These are phyloP conservation scores for Thermochaetoides thermophila DNA, from an alignment of 495 filamentous ascomycete genomes.

Conservation along the genomic window DNA sequence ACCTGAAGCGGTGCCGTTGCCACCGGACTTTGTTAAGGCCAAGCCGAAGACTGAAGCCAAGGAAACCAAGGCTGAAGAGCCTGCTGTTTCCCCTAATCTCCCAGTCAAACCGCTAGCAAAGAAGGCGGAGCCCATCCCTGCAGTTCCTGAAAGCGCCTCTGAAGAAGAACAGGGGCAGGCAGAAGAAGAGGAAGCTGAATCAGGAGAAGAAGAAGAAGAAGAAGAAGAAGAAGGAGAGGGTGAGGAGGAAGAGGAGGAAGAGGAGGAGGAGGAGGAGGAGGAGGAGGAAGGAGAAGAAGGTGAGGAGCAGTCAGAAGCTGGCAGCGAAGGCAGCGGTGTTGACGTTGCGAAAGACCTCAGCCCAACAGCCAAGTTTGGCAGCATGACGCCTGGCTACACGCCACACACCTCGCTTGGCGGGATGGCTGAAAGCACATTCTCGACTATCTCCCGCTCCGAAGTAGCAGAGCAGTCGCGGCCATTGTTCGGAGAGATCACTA, in stretches of 20 bases:
- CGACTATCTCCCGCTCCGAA: constrained; percentile 32
- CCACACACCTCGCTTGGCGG: constrained; percentile 54
- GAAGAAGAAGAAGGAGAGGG: constrained; percentile 21
- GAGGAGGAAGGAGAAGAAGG: constrained; percentile 22
- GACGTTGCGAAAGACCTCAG: constrained; percentile 56
- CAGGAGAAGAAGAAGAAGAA: constrained; percentile 18
- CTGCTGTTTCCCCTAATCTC: too few relatives aligned
- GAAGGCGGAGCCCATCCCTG: too few relatives aligned
- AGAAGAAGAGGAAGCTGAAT: constrained; percentile 9
- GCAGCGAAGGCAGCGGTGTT: constrained; percentile 44
- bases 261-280: constrained; percentile 19
- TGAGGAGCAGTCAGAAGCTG: constrained; percentile 30
- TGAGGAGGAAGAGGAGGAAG: constrained; percentile 17
- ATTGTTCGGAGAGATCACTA: constrained; percentile 54
- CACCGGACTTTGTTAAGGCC: constrained; percentile 20
- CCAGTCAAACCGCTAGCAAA: constrained; percentile 6
- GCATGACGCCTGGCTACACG: constrained; percentile 41
- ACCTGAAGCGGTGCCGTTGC: constrained; percentile 24
- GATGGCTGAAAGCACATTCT: constrained; percentile 26
- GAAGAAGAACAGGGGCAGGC: constrained; percentile 1
- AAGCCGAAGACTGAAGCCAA: constrained; percentile 6
- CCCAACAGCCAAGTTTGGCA: constrained; percentile 30
- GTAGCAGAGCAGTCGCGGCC: constrained; percentile 25
- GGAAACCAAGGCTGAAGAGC: not conserved
- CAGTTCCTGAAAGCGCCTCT: too few relatives aligned